Base-by-base conservation (phyloP, 1,284 basidiomycete genomes). In the Nidula niveotomentosa region DNA sequence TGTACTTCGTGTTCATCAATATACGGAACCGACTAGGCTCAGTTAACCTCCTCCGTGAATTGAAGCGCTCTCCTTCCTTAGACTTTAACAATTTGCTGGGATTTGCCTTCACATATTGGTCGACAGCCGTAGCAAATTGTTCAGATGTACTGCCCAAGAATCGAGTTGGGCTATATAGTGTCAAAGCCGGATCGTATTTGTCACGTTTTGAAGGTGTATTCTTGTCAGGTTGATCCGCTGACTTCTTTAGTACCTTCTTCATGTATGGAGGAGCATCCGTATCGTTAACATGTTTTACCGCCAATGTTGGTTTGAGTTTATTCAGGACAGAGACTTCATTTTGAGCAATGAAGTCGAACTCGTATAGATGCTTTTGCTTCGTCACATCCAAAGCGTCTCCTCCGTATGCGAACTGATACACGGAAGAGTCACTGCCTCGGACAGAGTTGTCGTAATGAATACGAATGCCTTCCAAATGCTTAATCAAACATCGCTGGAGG, bases 361-460 rank as follows among this genome's bases (percentile, higher is more conserved):
- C 85, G 56, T 87, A 84, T 39, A 96, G 76, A 71, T 96, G 93
- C 68, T 93, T 94, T 72, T 94, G 93, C 74, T 94, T 96, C 56
- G 96, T 98, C 39, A 98, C 94, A 69, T 99, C 97, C 54, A 99
- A 81, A 10, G 91, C 90, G 65, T 99, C 97, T 56, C 98, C 97
- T 13, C 97, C 97, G 69, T 99, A 99, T 58, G 91, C 80, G 80
- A 99, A 99, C 73, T 99, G 97, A 60, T 97, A 91, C 36, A 99
- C 79, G 0, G 94, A 93, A 13, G 88, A 85, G 69, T 99, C 97
- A 64, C 91, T 91, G 56, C 96, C 96, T 57, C 97, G 91, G 36
- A 99, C 96, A 15, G 97, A 99, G 72, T 98, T 88, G 74, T 99
- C 97, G 72, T 99, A 99, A 71, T 98, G 96, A 9, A 99, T 91